A percentile compares a stretch with the other conserved stretches of the same genome.
Evolutionary conservation across 1,284 basidiomycete species (phyloP).

Genomic region (Phylloporus sp.): DNA sequence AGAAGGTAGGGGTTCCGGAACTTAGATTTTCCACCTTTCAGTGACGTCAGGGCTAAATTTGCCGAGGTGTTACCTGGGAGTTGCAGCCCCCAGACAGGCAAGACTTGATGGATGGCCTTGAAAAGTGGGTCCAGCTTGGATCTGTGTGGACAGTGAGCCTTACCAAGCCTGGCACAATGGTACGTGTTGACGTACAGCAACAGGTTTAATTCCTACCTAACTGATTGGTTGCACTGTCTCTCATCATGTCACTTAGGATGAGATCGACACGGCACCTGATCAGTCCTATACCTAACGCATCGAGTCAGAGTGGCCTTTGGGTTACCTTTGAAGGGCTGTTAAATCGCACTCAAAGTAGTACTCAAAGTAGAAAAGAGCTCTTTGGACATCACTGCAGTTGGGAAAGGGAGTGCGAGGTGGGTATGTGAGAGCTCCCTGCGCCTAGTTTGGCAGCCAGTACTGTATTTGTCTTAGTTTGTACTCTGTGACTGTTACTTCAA

Average conservation of each 20-base stretch:
- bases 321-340: too few relatives aligned
- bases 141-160: slow-evolving; percentile 97
- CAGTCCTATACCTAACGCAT: slow-evolving; percentile 97
- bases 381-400: too few relatives aligned
- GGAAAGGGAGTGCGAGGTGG: too few relatives aligned
- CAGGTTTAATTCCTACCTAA: slow-evolving; percentile 4
- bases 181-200: slow-evolving; percentile 45
- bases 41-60: slow-evolving; percentile 97
- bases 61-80: slow-evolving; percentile 93
- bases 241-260: slow-evolving; percentile 98
- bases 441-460: too few relatives aligned
- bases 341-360: too few relatives aligned
- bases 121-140: slow-evolving; percentile 96
- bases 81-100: slow-evolving; percentile 93
- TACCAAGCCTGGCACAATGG: slow-evolving; percentile 95
- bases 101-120: slow-evolving; percentile 93
- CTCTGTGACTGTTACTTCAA: too few relatives aligned
- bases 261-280: slow-evolving; percentile 97
- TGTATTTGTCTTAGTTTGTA: too few relatives aligned
- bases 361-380: too few relatives aligned
- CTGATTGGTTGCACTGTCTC: slow-evolving; percentile 87
- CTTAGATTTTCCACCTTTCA: slow-evolving; percentile 39
- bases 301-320: too few relatives aligned
- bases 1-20: slow-evolving; percentile 78
- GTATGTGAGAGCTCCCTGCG: too few relatives aligned